These are phyloP conservation scores for Massarina eburnea DNA, from an alignment of 2,329 filamentous ascomycete genomes.

Conservation along the genomic window DNA sequence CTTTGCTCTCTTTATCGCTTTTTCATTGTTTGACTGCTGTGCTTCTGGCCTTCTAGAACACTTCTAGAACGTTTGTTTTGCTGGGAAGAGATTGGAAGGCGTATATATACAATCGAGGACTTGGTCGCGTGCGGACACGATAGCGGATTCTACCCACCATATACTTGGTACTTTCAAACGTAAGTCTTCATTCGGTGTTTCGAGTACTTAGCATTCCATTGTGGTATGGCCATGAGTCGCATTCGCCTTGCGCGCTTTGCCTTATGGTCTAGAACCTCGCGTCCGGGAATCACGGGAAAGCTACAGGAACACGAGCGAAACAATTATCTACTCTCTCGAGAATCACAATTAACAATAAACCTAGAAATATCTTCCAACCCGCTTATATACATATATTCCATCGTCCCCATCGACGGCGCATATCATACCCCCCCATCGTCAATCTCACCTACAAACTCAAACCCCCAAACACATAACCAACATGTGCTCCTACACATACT, in stretches of 20 bases:
- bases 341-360: neutral
- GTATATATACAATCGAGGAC: too few relatives aligned
- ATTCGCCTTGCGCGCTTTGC: neutral
- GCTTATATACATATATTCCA: neutral
- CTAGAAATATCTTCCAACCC: neutral
- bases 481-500: constrained; percentile 53
- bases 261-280: neutral
- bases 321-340: neutral
- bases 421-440: too few relatives aligned
- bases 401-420: too few relatives aligned
- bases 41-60: too few relatives aligned
- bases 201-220: neutral
- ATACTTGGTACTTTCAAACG: neutral
- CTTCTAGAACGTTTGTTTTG: too few relatives aligned
- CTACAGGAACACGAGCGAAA: neutral
- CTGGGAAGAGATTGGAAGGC: too few relatives aligned
- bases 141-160: too few relatives aligned
- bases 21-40: neutral
- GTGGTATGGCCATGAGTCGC: neutral
- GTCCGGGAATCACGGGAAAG: neutral
- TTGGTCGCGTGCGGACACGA: too few relatives aligned
- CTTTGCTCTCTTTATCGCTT: neutral
- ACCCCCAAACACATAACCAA: constrained; percentile 5
- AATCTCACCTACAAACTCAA: constrained; percentile 1
- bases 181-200: neutral